Evolutionary conservation across 1,284 basidiomycete species (phyloP).

Genomic region (Sparassis latifolia): DNA sequence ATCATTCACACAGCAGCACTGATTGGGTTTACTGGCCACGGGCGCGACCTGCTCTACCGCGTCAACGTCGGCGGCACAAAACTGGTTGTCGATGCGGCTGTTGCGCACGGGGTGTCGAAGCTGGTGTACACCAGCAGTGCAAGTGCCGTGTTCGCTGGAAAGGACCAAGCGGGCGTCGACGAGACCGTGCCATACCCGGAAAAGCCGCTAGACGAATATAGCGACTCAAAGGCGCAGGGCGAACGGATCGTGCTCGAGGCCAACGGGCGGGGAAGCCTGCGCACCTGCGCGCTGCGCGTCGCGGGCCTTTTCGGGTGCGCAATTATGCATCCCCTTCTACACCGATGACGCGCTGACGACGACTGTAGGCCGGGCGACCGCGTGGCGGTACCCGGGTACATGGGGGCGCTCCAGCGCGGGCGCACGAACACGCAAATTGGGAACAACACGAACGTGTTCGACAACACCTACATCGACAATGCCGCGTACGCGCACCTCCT

Average conservation of each 20-base stretch:
- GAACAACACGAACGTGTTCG: constrained; percentile 55
- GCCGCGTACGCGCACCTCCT: constrained; percentile 64
- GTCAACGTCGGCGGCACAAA: constrained; percentile 60
- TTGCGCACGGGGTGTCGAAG: constrained; percentile 38
- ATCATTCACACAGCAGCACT: constrained; percentile 13
- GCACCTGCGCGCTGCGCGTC: constrained; percentile 54
- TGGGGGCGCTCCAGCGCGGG: constrained; percentile 23
- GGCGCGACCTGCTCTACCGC: constrained; percentile 42
- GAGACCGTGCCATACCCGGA: constrained; percentile 52
- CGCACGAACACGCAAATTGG: constrained; percentile 63
- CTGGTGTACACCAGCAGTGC: constrained; percentile 61
- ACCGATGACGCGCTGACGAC: not conserved
- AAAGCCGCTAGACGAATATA: constrained; percentile 50
- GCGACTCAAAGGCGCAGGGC: constrained; percentile 58
- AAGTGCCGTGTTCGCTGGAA: constrained; percentile 53
- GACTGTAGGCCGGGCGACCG: constrained; percentile 23
- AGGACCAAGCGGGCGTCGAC: constrained; percentile 50
- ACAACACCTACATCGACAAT: constrained; percentile 68
- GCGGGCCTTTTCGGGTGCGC: constrained; percentile 59
- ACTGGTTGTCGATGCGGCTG: constrained; percentile 42
- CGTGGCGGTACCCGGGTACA: constrained; percentile 1
- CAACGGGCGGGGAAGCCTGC: constrained; percentile 42
- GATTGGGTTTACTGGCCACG: constrained; percentile 12
- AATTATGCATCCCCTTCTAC: not conserved
- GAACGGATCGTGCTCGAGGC: constrained; percentile 52